Evolutionary conservation across 2,329 filamentous ascomycete genomes (phyloP), one percentile per base, ranked within the genome.

Genomic region (Aureobasidium sp.): DNA sequence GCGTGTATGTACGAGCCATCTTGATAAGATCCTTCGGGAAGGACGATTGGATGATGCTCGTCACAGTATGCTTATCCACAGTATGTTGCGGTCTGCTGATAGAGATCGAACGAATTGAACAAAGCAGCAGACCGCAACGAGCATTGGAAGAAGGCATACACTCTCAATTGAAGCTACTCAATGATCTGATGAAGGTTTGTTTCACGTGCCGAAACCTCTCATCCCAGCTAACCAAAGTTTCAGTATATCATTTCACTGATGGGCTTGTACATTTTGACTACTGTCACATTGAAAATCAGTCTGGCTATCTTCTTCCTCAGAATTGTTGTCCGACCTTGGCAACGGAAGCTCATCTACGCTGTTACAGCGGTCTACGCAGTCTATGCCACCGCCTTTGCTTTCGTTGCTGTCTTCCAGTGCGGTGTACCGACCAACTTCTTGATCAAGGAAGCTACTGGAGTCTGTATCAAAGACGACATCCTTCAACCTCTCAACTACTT

Each of bases 301-400:
- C 67, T 80, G 5, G 75, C 71, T 9, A 67, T 79, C 41, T 79
- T 79, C 69, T 78, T 79, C 67, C 69, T 76, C 3, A 74, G 78
- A 1, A 74, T 79, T 39, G 70, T 78, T 15, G 68, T 67, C 12
- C 68, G 71, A 36, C 55, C 47, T 12, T 78, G 75, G 73, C 77
- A 79, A 39, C 63, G 66, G 23, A 63, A 63, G 27, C 65, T 67
- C 20, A 66, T 74, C 39, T 70, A 68, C 44, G 55, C 53, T 20
- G 64, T 67, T 27, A 67, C 73, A n/a, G 20, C 26, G 1, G 5
- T 61, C 32, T 64, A 63, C 51, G 67, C 72, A 15, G 67, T 76
- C n/a, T 75, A 72, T 46, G 68, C 70, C 9, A 70, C 73, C 12
- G 72, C 73, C 39, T 69, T 66, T 39, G 67, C 73, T 63, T 70